These are phyloP conservation scores for Cryphonectria radicalis DNA, from an alignment of 2,329 filamentous ascomycete genomes.

Conservation along the genomic window DNA sequence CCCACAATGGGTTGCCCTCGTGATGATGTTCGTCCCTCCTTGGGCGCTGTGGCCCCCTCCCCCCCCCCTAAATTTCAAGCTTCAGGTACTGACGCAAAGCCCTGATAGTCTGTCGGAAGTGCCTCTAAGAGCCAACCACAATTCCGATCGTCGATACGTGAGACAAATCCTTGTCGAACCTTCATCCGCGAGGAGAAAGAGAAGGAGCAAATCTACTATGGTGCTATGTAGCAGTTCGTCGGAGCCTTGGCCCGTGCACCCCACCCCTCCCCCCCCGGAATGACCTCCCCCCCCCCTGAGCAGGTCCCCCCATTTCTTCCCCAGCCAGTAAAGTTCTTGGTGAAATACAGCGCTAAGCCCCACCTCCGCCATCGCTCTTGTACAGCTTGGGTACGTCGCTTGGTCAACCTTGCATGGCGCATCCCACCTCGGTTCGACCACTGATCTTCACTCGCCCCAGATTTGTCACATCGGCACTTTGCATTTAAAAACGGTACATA, in stretches of 20 bases:
- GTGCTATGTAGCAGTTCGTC: not conserved
- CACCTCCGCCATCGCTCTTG: not conserved
- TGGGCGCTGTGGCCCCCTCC: not conserved
- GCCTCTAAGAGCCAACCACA: not conserved
- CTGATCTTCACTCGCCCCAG: not conserved
- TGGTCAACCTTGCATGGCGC: constrained; percentile 23
- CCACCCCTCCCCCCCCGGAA: not conserved
- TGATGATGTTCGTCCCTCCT: constrained; percentile 23
- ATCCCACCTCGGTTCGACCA: constrained; percentile 12
- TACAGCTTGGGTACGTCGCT: constrained; percentile 23
- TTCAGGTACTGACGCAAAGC: not conserved
- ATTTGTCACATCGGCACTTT: constrained; percentile 11
- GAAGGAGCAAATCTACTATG: not conserved
- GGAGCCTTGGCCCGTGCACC: not conserved
- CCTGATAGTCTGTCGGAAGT: not conserved
- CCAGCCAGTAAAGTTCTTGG: not conserved
- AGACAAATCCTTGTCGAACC: not conserved
- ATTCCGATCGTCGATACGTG: not conserved
- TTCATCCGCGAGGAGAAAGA: not conserved
- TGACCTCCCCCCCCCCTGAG: not conserved
- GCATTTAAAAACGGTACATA: not conserved
- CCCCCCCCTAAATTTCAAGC: not conserved
- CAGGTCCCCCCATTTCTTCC: not conserved
- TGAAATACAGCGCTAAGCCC: not conserved
- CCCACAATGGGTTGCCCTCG: constrained; percentile 4